Evolutionary conservation across 331 rosid genomes (phyloP).

Genomic region (Malus hybrid): DNA sequence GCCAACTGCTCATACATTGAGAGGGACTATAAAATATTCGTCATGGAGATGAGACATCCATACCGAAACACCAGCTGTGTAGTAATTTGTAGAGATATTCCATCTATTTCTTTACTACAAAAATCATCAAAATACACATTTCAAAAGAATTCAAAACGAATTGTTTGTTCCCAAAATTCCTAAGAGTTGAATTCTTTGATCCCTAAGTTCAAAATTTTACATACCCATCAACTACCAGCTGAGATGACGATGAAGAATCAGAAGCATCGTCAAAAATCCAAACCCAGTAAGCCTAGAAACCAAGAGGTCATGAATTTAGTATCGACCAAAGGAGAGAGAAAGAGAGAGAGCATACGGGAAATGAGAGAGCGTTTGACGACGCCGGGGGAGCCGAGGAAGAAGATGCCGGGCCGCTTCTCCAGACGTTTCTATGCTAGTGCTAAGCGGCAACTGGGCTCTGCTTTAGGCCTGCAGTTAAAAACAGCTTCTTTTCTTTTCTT

Average conservation of each 20-base stretch:
- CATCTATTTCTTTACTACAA: conserved; percentile 33
- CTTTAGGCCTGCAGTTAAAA: background rate
- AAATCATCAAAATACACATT: background rate
- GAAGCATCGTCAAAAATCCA: conserved; percentile 52
- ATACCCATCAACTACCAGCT: conserved; percentile 59
- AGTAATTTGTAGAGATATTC: conserved; percentile 72
- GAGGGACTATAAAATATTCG: no score
- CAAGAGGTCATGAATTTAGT: background rate
- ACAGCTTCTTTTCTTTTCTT: no score
- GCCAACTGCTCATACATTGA: no score
- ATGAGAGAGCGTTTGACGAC: conserved; percentile 82
- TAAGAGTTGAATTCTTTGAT: background rate
- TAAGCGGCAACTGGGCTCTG: background rate
- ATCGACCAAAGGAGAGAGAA: background rate
- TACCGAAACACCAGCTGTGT: no score
- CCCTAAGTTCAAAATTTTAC: background rate
- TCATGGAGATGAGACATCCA: no score
- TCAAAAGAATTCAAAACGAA: background rate
- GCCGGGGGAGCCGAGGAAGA: conserved; percentile 59
- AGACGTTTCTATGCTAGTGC: background rate
- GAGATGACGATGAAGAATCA: conserved; percentile 41
- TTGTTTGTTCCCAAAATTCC: background rate
- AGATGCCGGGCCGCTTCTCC: conserved; percentile 58
- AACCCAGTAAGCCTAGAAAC: conserved; percentile 49
- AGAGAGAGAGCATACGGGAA: conserved; percentile 37